A percentile compares a stretch with the other conserved stretches of the same genome.
phyloP scores from a whole-genome alignment of 139 green algal species.

The Picochlorum sp. region DNA sequence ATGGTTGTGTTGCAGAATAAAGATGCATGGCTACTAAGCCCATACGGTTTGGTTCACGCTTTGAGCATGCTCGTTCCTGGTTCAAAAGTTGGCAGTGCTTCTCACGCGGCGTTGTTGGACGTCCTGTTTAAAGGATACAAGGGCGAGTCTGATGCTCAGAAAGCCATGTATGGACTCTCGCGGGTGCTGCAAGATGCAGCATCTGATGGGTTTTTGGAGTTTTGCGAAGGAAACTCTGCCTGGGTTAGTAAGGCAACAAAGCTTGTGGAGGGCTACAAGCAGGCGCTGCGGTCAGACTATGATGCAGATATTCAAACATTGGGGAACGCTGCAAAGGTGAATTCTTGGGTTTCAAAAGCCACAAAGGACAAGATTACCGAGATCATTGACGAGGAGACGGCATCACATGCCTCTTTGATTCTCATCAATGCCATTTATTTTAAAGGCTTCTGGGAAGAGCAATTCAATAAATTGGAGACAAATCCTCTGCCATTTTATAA shows the following conservation, averaged over 20 bases:
- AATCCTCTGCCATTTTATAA: slow-evolving; percentile 11
- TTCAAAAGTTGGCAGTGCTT: slow-evolving; percentile 7
- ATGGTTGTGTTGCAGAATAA: background rate
- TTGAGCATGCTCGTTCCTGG: slow-evolving; percentile 29
- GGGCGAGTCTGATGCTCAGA: background rate
- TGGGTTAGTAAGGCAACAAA: slow-evolving; percentile 4
- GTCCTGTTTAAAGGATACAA: slow-evolving; percentile 1
- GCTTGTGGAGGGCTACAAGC: slow-evolving; percentile 1
- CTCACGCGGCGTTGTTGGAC: slow-evolving; percentile 10
- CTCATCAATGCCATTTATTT: slow-evolving; percentile 34
- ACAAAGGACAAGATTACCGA: slow-evolving; percentile 21
- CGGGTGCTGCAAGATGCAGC: background rate
- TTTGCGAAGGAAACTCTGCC: slow-evolving; percentile 15
- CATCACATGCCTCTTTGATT: slow-evolving; percentile 9
- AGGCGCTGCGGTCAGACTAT: background rate
- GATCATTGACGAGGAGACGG: slow-evolving; percentile 17
- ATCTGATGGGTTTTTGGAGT: slow-evolving; percentile 6
- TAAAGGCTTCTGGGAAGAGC: slow-evolving; percentile 24
- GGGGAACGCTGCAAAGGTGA: slow-evolving; percentile 5
- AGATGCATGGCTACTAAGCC: slow-evolving; percentile 15
- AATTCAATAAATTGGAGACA: slow-evolving; percentile 24
- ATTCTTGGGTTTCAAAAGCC: slow-evolving; percentile 18
- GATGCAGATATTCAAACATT: slow-evolving; percentile 1
- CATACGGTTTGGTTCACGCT: slow-evolving; percentile 21
- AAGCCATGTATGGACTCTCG: background rate